phyloP scores from a whole-genome alignment of 1,284 basidiomycete species.

The Dichomitus squalens region DNA sequence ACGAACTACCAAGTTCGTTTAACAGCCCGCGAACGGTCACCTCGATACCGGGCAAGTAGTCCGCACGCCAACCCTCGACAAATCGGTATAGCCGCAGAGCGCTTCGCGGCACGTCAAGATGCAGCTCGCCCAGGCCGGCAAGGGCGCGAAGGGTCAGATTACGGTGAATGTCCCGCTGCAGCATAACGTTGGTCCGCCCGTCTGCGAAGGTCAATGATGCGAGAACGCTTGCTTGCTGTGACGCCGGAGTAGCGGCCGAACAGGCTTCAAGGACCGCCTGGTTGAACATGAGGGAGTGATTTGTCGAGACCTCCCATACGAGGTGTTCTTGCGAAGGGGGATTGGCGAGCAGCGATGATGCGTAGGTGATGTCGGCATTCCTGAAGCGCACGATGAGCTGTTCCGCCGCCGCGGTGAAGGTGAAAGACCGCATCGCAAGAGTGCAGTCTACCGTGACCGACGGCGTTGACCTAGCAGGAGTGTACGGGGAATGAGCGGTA shows the following conservation, averaged over 20 bases:
- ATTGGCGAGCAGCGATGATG: slow-evolving; percentile 43
- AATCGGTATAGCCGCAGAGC: slow-evolving; percentile 77
- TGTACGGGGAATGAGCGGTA: not conserved
- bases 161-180: slow-evolving; percentile 45
- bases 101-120: slow-evolving; percentile 73
- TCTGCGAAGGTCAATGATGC: slow-evolving; percentile 55
- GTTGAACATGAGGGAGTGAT: slow-evolving; percentile 49
- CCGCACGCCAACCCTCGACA: slow-evolving; percentile 76
- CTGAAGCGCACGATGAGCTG: slow-evolving; percentile 51
- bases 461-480: not conserved
- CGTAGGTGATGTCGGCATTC: slow-evolving; percentile 41
- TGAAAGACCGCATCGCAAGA: slow-evolving; percentile 35
- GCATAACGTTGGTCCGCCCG: slow-evolving; percentile 47
- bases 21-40: slow-evolving; percentile 64
- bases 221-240: slow-evolving; percentile 53
- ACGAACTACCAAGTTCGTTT: slow-evolving; percentile 55
- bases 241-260: slow-evolving; percentile 43
- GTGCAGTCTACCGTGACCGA: slow-evolving; percentile 26
- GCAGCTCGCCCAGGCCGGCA: slow-evolving; percentile 46
- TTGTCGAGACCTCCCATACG: slow-evolving; percentile 43
- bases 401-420: slow-evolving; percentile 57
- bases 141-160: slow-evolving; percentile 45
- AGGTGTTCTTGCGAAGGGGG: slow-evolving; percentile 24
- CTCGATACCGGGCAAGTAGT: slow-evolving; percentile 74
- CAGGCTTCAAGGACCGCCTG: slow-evolving; percentile 59